These are phyloP conservation scores for Paramecium octaurelia DNA, from an alignment of 73 alveolate species.

Conservation along the genomic window DNA sequence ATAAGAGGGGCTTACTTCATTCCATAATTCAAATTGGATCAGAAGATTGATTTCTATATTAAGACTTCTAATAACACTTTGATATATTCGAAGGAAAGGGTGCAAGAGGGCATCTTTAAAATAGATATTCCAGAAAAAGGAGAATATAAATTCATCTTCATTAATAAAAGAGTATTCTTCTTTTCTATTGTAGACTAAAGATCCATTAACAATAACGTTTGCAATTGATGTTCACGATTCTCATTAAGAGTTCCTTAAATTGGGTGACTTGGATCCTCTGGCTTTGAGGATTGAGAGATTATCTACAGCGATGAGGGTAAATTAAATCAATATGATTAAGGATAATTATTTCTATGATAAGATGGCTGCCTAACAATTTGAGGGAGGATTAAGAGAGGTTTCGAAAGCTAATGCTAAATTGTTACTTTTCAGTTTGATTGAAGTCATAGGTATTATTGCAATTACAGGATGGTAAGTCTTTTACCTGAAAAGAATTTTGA, in stretches of 20 bases:
- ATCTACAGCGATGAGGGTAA: background rate
- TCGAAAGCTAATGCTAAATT: background rate
- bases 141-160: constrained; percentile 30
- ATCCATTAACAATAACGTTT: background rate
- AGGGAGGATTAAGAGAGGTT: background rate
- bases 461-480: constrained; percentile 38
- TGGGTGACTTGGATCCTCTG: background rate
- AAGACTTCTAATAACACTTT: background rate
- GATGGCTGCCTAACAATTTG: background rate
- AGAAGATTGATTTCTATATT: constrained; percentile 18
- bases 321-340: background rate
- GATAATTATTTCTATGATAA: constrained; percentile 37
- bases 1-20: constrained; percentile 21
- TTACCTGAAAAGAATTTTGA: constrained; percentile 2
- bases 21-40: background rate
- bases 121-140: constrained; percentile 12
- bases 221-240: constrained; percentile 46
- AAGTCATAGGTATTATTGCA: background rate
- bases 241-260: background rate
- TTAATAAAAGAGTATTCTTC: background rate
- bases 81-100: background rate
- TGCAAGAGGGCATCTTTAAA: background rate
- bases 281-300: background rate
- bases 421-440: background rate
- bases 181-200: background rate